Percentiles rank a stretch among this genome's conserved stretches.
Conservation (phyloP, 192 early-diverging fungal genomes). For the Haplosporangium gracile region DNA sequence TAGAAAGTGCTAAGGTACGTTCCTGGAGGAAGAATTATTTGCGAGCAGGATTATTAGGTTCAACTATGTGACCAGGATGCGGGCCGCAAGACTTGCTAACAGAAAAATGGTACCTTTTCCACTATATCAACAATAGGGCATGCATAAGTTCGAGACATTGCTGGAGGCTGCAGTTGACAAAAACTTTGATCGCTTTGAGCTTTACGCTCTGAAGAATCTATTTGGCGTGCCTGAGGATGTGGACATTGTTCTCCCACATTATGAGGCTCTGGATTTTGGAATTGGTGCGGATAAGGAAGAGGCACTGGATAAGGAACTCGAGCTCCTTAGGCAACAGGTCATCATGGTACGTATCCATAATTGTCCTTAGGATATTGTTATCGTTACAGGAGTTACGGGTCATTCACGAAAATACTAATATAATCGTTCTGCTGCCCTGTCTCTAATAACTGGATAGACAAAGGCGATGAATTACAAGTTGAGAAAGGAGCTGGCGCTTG, state of each 20-base stretch:
- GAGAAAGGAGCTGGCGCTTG: conserved; percentile 41
- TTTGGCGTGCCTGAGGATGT: conserved; percentile 76
- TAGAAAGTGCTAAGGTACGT: conserved; percentile 36
- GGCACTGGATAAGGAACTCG: conserved; percentile 57
- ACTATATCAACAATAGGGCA: conserved; percentile 59
- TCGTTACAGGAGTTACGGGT: too few relatives aligned
- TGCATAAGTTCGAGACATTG: conserved; percentile 81
- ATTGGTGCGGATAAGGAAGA: conserved; percentile 45
- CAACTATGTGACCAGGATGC: not conserved
- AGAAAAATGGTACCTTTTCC: not conserved
- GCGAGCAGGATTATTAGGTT: not conserved
- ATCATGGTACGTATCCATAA: conserved; percentile 40
- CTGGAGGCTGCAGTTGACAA: conserved; percentile 85
- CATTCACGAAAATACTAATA: not conserved
- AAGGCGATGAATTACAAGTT: conserved; percentile 58
- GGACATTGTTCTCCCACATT: conserved; percentile 64
- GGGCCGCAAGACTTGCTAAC: not conserved
- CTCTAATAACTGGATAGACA: conserved; percentile 25
- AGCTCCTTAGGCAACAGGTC: conserved; percentile 53
- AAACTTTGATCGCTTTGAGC: conserved; percentile 87
- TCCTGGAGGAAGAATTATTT: not conserved
- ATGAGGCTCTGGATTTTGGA: conserved; percentile 61
- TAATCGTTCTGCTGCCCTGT: not conserved
- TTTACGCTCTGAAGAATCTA: conserved; percentile 80
- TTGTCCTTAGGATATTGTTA: not conserved